Evolutionary conservation across 2,329 filamentous ascomycete genomes (phyloP), one percentile per base, ranked within the genome.

Genomic region (Scytalidium lignicola): DNA sequence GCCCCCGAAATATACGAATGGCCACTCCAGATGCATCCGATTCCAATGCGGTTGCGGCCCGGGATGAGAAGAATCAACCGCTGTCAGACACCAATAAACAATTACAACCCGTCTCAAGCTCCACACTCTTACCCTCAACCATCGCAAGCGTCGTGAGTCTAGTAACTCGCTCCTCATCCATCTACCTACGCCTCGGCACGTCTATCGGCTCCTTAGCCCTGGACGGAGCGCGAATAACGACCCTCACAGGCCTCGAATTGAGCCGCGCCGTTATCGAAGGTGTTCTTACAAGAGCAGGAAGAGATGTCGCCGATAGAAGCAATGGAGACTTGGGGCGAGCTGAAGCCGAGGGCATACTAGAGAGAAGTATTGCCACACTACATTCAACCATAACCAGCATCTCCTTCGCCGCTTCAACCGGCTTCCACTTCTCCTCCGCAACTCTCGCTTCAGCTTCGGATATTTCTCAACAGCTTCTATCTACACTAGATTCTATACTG

Each of bases 401-500:
- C 22, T 78, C 81, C 39, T 83, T 84, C 57, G 81, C 78, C 70
- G 81, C 80, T 1, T 76, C 77, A 2, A 75, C 81, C 2, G 74
- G 80, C 43, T 84, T 85, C 56, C 71, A 81, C 42, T 59, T 83
- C 9, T 81, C 79, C 1, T 73, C 73, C 9, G 75, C 78, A 1
- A 74, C 79, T 3, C 64, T 83, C 15, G 74, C 74, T 17, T 71
- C 74, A 13, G 74, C 73, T 4, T 80, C 78, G 7, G 75, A 82
- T 45, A 63, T 79, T 5, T 80, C 80, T 0, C 79, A 82, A 51
- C 66, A 83, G 26, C 65, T 83, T 0, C 67, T 86, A 8, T 74
- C 74, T 2, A 76, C 78, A 1, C 67, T 86, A 19, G 82, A 86
- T 59, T 78, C 82, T 54, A 76, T 85, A 37, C 78, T 86, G 22